These are phyloP conservation scores for Penicillium canescens DNA, from an alignment of 495 filamentous ascomycete genomes.

Conservation along the genomic window DNA sequence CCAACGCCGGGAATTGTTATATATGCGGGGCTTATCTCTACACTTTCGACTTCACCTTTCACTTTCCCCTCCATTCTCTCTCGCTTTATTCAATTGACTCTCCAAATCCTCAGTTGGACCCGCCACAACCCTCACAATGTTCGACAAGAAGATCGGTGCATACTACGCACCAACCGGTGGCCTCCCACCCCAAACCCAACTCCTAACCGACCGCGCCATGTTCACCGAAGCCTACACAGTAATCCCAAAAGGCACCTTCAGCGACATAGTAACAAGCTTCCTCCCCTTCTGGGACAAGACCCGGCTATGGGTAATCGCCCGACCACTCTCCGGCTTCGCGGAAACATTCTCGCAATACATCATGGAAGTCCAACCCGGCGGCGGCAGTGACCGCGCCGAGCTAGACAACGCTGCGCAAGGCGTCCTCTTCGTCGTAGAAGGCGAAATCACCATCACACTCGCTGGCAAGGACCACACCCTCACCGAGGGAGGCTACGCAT, in stretches of 20 bases:
- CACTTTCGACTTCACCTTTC: neutral
- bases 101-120: neutral
- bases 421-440: conserved; percentile 26
- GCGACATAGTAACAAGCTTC: conserved; percentile 29
- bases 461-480: conserved; percentile 18
- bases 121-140: no score
- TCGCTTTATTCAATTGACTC: neutral
- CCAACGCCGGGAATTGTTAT: conserved; percentile 18
- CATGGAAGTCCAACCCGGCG: conserved; percentile 27
- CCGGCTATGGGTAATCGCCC: conserved; percentile 28
- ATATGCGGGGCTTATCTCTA: conserved; percentile 3
- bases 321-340: conserved; percentile 26
- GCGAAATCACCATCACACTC: conserved; percentile 23
- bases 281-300: conserved; percentile 30
- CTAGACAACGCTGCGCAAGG: conserved; percentile 20
- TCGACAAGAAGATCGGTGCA: conserved; percentile 24
- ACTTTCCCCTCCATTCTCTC: neutral
- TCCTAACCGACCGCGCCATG: conserved; percentile 31
- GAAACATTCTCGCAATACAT: conserved; percentile 33
- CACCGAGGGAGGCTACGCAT: conserved; percentile 26
- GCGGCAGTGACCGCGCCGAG: conserved; percentile 25
- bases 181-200: conserved; percentile 24
- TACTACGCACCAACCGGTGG: conserved; percentile 28
- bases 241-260: conserved; percentile 25
- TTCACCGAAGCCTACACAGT: conserved; percentile 29